Evolutionary conservation across 768 basidiomycete genomes (phyloP), one percentile per base, ranked within the genome.

Genomic region (Chalciporus sphaerocephalus): DNA sequence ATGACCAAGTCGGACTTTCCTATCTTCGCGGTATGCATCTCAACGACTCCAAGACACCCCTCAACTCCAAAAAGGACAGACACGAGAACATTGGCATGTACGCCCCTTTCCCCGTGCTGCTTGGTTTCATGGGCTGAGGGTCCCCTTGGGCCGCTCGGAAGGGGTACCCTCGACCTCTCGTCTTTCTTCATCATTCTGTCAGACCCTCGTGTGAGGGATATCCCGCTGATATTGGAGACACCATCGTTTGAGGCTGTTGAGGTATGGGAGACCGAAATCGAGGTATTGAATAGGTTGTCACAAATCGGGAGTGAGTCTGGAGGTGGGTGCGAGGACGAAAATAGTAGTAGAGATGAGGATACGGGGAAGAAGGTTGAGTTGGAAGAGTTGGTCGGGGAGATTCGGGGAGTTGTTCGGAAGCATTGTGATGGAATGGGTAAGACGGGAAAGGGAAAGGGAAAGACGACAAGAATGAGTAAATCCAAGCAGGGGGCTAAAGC

Each of bases 1-100:
- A 87, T 24, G 56, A 70, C n/a, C 67, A 76, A 48, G 73, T 94
- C 3, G 88, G 92, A 2, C 55, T 88, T 20, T 59, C 71, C 11
- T 92, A 90, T 58, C 78, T 93, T 13, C 74, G 80, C 4, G 91
- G 84, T 1, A 85, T 92, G 78, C 92, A 94, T 56, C 59, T 92
- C 36, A 94, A 94, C 58, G 91, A 92, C 60, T 87, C 86, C 11
- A 88, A 89, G 61, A 76, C 74, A 8, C 70, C 67, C 1, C 70
- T 79, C 11, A 76, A 72, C 3, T 83, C 84, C 11, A 83, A 76
- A 53, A 83, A 79, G 52, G 92, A 93, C 55, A 67, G 87, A 30
- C 92, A 93, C 53, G 82, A 91, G 62, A 92, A 90, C 50, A 83
- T 93, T 28, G 92, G 92, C 17, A 61, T 87, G 85, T 88, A 57